phyloP scores from a whole-genome alignment of 495 filamentous ascomycete species.

The Halenospora varia region DNA sequence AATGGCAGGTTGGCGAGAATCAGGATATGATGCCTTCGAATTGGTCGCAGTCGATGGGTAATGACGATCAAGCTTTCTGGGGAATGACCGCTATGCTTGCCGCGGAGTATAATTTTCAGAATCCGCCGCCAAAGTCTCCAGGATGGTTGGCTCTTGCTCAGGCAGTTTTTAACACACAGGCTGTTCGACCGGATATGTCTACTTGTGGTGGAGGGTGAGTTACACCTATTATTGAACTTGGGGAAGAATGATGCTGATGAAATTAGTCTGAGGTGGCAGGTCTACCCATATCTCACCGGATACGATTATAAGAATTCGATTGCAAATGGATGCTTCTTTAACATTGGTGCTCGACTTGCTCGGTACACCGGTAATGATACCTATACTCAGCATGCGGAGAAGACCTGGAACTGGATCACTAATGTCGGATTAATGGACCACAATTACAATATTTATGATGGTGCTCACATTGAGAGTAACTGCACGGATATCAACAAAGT shows the following conservation, averaged over 20 bases:
- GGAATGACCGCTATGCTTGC: slow-evolving; percentile 64
- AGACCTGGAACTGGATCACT: slow-evolving; percentile 68
- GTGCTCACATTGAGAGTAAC: slow-evolving; percentile 59
- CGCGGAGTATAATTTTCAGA: slow-evolving; percentile 64
- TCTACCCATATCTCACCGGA: slow-evolving; percentile 69
- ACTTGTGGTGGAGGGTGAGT: slow-evolving; percentile 72
- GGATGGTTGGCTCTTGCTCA: slow-evolving; percentile 69
- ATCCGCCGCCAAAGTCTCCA: slow-evolving; percentile 72
- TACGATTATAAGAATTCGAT: slow-evolving; percentile 92
- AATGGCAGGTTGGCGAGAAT: slow-evolving; percentile 62
- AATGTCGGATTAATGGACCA: slow-evolving; percentile 58
- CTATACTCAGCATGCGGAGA: slow-evolving; percentile 72
- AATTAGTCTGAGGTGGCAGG: slow-evolving; percentile 82
- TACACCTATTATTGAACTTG: slow-evolving; percentile 73
- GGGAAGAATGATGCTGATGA: slow-evolving; percentile 59
- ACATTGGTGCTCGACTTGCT: slow-evolving; percentile 73
- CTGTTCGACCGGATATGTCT: slow-evolving; percentile 55
- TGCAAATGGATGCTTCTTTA: slow-evolving; percentile 83
- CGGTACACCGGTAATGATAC: slow-evolving; percentile 73
- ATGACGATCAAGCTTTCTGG: slow-evolving; percentile 82
- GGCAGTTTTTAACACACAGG: slow-evolving; percentile 62
- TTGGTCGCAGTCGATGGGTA: slow-evolving; percentile 63
- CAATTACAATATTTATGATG: slow-evolving; percentile 69
- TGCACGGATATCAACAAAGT: slow-evolving; percentile 58
- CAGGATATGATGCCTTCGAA: slow-evolving; percentile 57